These are phyloP conservation scores for Brachypodium distachyon DNA, from an alignment of 202 grass and related monocot genomes.

Conservation along the genomic window DNA sequence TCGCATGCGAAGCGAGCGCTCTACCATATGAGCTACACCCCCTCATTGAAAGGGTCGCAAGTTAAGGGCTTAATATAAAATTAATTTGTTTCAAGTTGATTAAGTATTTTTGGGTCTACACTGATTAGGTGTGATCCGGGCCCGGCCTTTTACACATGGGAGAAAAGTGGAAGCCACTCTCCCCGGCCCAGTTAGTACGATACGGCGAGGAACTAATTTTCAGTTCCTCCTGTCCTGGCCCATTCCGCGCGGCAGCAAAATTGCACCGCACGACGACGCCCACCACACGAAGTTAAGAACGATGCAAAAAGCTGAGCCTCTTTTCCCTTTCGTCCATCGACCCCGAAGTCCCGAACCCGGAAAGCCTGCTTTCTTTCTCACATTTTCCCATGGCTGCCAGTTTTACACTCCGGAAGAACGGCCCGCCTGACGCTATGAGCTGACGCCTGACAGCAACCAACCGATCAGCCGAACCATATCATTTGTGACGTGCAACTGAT, in stretches of 20 bases:
- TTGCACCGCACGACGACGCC: neutral
- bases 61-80: too few relatives aligned
- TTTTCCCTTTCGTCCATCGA: neutral
- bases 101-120: too few relatives aligned
- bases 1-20: slow-evolving; percentile 98
- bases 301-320: neutral
- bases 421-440: too few relatives aligned
- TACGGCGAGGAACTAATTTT: neutral
- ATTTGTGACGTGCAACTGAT: neutral
- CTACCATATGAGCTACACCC: slow-evolving; percentile 99
- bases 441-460: neutral
- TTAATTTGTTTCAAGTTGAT: too few relatives aligned
- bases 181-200: neutral
- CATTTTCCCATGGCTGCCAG: too few relatives aligned
- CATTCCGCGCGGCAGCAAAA: neutral
- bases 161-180: neutral
- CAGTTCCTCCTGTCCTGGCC: neutral
- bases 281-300: neutral
- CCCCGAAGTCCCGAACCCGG: too few relatives aligned
- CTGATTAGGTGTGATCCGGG: too few relatives aligned
- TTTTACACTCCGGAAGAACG: too few relatives aligned
- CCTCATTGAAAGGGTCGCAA: too few relatives aligned
- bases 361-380: neutral
- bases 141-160: neutral
- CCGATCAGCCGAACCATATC: neutral